Evolutionary conservation across 148 eudicot genomes (phyloP), one percentile per base, ranked within the genome.

Genomic region (Fagopyrum esculentum): DNA sequence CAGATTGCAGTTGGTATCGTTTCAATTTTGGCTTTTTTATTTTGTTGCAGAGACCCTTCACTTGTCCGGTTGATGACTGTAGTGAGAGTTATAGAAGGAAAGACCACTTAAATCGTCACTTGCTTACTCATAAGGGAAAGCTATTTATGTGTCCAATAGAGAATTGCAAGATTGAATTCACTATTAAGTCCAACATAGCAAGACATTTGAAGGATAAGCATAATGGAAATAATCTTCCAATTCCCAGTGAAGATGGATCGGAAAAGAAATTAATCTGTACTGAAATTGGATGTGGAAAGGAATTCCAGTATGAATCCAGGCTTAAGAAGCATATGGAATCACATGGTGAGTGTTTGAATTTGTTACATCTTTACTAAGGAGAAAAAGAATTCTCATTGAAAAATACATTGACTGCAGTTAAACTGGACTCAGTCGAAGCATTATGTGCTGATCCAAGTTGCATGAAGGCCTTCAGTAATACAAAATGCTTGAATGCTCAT

Each of bases 211-310:
- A 87, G 51, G 92, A 92, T 56, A 74, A 87, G 63, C 98, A 95
- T 74, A 88, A 75, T 1, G 81, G 77, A 16, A 80, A 79, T 26
- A 78, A 71, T 59, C 61, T 22, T 66, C 80, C 48, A 13, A 22
- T 22, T 66, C 80, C 48, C 29, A 22, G 69, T 43, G 66, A 57
- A 11, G 73, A 50, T 59, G 80, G 15, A 57, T 68, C 48, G 0
- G 83, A 74, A 49, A 84, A 83, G 77, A 83, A 84, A 81, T 69
- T 79, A 73, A 77, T 82, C 12, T 95, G 99, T 82, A 77, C 68
- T 43, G 93, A 92, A 79, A 47, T 11, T 74, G 99, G 94, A 26
- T 95, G 99, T 76, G 97, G 99, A 4, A 95, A 95, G 85, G 89
- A 78, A 80, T 95, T 95, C 78, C 84, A 84, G 72, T 89, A 83